phyloP scores from a whole-genome alignment of 352 stramenopile genomes.

The Phytophthora sansomeana region DNA sequence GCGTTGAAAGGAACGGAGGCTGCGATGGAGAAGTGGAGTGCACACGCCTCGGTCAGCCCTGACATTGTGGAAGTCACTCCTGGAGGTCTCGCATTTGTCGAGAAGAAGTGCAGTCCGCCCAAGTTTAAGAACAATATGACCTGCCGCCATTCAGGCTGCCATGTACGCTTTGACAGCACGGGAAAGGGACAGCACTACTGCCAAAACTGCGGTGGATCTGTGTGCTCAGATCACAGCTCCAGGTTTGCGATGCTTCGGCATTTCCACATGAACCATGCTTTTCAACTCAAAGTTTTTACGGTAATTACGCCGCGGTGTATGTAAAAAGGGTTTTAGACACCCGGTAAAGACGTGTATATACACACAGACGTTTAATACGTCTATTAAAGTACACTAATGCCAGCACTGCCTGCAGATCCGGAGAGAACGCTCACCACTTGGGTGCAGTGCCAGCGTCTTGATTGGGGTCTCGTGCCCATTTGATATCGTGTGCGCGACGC shows the following conservation, averaged over 20 bases:
- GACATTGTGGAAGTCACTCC: slow-evolving; percentile 59
- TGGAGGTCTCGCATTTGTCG: slow-evolving; percentile 64
- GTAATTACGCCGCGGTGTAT: no score
- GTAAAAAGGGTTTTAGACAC: no score
- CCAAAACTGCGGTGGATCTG: slow-evolving; percentile 78
- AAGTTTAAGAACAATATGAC: slow-evolving; percentile 77
- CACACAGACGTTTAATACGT: no score
- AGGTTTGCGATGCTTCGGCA: slow-evolving; percentile 74
- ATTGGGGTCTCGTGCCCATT: slow-evolving; percentile 88
- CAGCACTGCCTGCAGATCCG: slow-evolving; percentile 77
- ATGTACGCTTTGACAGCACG: slow-evolving; percentile 76
- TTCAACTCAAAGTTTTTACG: no score
- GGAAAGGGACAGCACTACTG: slow-evolving; percentile 86
- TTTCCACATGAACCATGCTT: slow-evolving; percentile 64
- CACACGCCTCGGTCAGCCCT: slow-evolving; percentile 38
- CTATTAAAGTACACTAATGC: no score
- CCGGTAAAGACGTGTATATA: no score
- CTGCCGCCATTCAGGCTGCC: slow-evolving; percentile 70
- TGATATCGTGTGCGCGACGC: slow-evolving; percentile 85
- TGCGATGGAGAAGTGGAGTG: slow-evolving; percentile 52
- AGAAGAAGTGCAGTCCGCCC: slow-evolving; percentile 66
- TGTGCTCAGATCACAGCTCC: slow-evolving; percentile 85
- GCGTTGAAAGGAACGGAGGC: slow-evolving; percentile 53
- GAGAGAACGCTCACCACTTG: slow-evolving; percentile 81
- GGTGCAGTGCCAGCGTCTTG: slow-evolving; percentile 82